Evolutionary conservation across 495 filamentous ascomycete species (phyloP), one percentile per base, ranked within the genome.

Genomic region (Aspergillus baeticus): DNA sequence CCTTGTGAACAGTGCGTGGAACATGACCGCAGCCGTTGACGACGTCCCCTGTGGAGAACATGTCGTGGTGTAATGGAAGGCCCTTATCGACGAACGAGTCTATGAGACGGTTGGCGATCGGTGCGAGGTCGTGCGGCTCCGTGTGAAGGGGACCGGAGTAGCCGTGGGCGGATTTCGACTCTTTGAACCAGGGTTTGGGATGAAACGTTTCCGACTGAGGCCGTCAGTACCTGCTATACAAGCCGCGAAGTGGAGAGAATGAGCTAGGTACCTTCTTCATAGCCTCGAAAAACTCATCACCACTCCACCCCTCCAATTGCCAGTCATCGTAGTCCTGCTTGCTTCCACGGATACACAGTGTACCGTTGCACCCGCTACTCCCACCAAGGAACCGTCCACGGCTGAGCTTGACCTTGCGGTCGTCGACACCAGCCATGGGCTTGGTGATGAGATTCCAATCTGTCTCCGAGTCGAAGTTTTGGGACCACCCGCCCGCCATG

Each of bases 271-370:
- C 76, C 72, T 81, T 82, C 56, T 61, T 67, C 77, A 82, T 82
- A 22, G 69, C 77, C 4, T 68, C 61, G 55, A 80, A 84, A 46
- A 83, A 74, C 34, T 82, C 76, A 26, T 80, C 69, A 7, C 81
- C 79, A 54, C 71, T 75, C 81, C 80, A 83, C 11, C 77, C 81
- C 0, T 77, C 73, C 43, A 82, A 41, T 1, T 59, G 70, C 83
- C 83, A 87, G 58, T 85, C 81, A 68, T 86, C 81, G 51, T 81
- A 88, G 54, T 84, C 84, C 39, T 80, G 79, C 41, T 79, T 79
- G 51, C 67, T 71, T 18, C 84, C 85, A 10, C 82, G 82, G 35
- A 86, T 75, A 63, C 81, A 84, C n/a, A 83, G 74, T 34, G 79
- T 86, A 49, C 82, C 83, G 68, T 87, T 88, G 54, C 80, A 77